Evolutionary conservation across 1,139 yeast genomes (phyloP).

Genomic region (Sugiyamaella novakii): DNA sequence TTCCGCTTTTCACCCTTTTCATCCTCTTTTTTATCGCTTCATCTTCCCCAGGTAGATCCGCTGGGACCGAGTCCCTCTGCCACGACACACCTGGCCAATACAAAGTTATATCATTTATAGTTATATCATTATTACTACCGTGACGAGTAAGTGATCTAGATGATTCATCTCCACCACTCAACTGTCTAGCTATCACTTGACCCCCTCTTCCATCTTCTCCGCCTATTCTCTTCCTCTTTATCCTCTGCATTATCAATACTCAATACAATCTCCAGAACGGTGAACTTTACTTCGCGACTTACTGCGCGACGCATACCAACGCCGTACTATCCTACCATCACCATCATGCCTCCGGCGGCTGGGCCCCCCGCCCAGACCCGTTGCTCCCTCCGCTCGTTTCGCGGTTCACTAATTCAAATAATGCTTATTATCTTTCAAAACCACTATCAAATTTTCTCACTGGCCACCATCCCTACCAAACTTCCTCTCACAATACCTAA

Average conservation of each 20-base stretch:
- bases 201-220: too few relatives aligned
- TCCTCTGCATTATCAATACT: neutral
- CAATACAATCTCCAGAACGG: too few relatives aligned
- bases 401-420: too few relatives aligned
- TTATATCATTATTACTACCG: slow-evolving; percentile 7
- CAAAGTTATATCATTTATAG: slow-evolving; percentile 3
- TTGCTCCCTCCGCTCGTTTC: neutral
- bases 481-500: too few relatives aligned
- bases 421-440: too few relatives aligned
- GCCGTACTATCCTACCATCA: neutral
- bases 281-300: too few relatives aligned
- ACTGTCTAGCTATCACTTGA: too few relatives aligned
- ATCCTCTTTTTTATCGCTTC: slow-evolving; percentile 1
- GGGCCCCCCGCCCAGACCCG: neutral
- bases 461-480: too few relatives aligned
- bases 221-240: neutral
- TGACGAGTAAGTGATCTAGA: neutral
- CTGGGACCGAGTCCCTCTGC: slow-evolving; percentile 13
- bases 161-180: neutral
- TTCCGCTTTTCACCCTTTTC: neutral
- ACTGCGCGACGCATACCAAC: neutral
- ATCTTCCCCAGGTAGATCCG: slow-evolving; percentile 3
- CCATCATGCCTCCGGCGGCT: neutral
- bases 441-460: too few relatives aligned
- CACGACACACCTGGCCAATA: neutral